Conservation (phyloP, 78 protist species). For the Cavenderia fasciculata region DNA sequence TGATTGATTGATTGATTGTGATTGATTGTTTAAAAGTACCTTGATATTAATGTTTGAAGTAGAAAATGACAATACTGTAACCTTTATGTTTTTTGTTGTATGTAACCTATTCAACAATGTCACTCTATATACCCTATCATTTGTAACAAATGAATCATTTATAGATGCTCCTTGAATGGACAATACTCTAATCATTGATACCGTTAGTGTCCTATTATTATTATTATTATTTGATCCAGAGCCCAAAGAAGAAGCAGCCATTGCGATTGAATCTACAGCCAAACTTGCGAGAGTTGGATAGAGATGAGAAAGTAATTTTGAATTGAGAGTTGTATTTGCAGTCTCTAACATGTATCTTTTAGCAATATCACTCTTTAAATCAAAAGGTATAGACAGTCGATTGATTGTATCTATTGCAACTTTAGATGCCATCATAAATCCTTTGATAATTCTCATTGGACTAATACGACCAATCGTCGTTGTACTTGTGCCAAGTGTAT, state of each 20-base stretch:
- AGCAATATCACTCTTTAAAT: constrained; percentile 1
- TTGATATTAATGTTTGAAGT: background rate
- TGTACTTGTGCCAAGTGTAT: no score
- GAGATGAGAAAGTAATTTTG: constrained; percentile 62
- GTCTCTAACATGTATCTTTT: background rate
- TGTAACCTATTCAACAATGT: no score
- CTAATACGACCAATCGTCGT: no score
- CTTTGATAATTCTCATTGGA: constrained; percentile 49
- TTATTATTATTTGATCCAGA: no score
- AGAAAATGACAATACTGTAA: background rate
- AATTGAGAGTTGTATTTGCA: constrained; percentile 49
- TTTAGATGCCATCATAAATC: constrained; percentile 22
- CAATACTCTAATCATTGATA: no score
- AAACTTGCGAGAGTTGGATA: constrained; percentile 41
- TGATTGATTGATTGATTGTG: no score
- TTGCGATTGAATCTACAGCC: background rate
- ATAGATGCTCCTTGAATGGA: no score
- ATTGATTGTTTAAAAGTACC: background rate
- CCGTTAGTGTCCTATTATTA: no score
- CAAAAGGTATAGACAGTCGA: background rate
- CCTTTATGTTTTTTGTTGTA: no score
- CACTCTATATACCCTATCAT: no score
- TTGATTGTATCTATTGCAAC: constrained; percentile 20
- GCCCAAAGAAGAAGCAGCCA: no score
- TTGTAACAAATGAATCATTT: no score